Conservation (phyloP, 805 yeast species). For the Saturnispora galanensis region DNA sequence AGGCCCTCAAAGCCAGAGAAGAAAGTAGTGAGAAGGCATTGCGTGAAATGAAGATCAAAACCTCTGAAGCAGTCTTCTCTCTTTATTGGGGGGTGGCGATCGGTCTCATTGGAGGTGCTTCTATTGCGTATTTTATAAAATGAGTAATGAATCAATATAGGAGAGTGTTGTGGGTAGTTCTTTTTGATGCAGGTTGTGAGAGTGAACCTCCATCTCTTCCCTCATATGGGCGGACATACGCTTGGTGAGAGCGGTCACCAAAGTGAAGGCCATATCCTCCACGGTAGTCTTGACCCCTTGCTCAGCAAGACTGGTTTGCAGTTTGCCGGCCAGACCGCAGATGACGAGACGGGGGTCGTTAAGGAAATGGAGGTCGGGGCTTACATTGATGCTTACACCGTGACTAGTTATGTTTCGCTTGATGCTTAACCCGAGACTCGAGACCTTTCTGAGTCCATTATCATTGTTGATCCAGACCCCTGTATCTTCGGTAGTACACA, state of each 20-base stretch:
- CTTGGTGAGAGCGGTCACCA: neutral
- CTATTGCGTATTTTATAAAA: neutral
- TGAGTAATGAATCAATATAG: neutral
- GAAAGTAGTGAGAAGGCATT: neutral
- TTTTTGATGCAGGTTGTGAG: neutral
- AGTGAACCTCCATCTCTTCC: neutral
- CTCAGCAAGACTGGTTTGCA: constrained; percentile 41
- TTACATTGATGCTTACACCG: constrained; percentile 76
- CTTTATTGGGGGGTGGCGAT: neutral
- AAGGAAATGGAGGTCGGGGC: constrained; percentile 62
- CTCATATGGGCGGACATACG: constrained; percentile 3
- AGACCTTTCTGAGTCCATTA: constrained; percentile 46
- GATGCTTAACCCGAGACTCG: constrained; percentile 84
- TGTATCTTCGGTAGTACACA: constrained; percentile 55
- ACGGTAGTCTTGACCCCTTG: neutral
- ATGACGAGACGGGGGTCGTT: constrained; percentile 55
- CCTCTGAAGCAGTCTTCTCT: too few species aligned
- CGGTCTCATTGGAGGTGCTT: neutral
- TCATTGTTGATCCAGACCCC: constrained; percentile 67
- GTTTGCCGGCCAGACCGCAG: constrained; percentile 69
- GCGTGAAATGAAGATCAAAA: neutral
- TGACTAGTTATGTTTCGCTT: constrained; percentile 79
- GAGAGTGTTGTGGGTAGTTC: too few species aligned
- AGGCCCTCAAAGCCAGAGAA: neutral
- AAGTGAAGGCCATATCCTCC: neutral